phyloP scores from a whole-genome alignment of 148 eudicot species.

The Rhododendron vialii region DNA sequence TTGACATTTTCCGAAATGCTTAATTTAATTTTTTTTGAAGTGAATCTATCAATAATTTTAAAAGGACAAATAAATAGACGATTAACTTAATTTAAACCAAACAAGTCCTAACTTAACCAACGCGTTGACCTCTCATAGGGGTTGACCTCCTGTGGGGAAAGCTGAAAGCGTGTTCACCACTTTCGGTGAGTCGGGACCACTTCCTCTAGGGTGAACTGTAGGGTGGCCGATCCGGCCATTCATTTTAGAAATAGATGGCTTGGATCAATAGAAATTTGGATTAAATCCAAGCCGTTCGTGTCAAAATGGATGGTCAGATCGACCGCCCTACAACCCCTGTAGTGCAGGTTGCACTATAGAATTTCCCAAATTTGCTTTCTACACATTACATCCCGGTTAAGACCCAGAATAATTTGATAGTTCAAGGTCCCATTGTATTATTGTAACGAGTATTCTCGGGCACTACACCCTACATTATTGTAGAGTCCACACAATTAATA shows the following conservation, averaged over 20 bases:
- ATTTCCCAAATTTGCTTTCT: too few species aligned
- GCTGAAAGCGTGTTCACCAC: neutral
- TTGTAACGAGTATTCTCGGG: too few species aligned
- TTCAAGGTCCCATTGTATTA: neutral
- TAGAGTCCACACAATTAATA: neutral
- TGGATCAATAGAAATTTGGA: fast-evolving
- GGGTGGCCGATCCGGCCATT: too few species aligned
- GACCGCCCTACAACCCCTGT: too few species aligned
- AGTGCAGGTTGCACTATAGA: too few species aligned
- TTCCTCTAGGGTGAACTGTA: neutral
- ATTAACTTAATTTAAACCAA: neutral
- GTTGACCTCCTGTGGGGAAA: neutral
- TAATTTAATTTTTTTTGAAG: neutral
- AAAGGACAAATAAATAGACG: neutral
- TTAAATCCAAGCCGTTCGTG: too few species aligned
- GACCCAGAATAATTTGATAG: too few species aligned
- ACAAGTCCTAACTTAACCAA: neutral
- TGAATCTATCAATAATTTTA: neutral
- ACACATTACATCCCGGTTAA: too few species aligned
- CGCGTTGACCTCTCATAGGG: neutral
- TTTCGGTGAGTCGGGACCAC: neutral
- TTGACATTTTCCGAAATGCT: neutral
- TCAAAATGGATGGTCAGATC: too few species aligned
- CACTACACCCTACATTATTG: too few species aligned
- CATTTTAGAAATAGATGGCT: too few species aligned